Percentiles rank a stretch among this genome's conserved stretches.
phyloP scores from a whole-genome alignment of 140 eudicot genomes.

The Oenanthe javanica region DNA sequence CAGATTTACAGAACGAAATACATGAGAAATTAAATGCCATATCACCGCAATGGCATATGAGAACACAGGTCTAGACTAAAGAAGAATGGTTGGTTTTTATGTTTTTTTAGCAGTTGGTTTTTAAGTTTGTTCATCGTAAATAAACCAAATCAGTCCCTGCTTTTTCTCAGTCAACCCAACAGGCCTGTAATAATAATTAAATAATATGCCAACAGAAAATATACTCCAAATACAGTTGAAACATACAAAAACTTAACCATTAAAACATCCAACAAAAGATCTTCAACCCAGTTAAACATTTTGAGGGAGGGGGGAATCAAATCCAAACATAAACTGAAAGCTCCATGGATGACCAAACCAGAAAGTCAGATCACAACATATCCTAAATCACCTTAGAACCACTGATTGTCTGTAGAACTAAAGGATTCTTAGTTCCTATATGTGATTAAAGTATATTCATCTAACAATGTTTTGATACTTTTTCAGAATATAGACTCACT shows the following conservation, averaged over 20 bases:
- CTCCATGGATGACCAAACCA: background rate
- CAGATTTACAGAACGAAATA: background rate
- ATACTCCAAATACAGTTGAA: background rate
- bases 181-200: background rate
- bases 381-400: slow-evolving; percentile 39
- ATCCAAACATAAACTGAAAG: background rate
- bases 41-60: background rate
- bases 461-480: background rate
- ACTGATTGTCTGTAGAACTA: slow-evolving; percentile 15
- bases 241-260: background rate
- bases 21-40: background rate
- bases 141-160: background rate
- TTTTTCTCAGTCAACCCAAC: background rate
- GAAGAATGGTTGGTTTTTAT: background rate
- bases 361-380: slow-evolving; percentile 13
- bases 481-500: background rate
- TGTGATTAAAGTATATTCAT: background rate
- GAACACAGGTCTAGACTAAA: background rate
- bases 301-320: background rate
- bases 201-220: background rate
- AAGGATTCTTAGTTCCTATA: slow-evolving; percentile 30
- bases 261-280: background rate
- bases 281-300: background rate
- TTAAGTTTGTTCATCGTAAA: background rate
- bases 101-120: background rate